Conservation (phyloP, 371 early-diverging fungal species). For the Parasitella parasitica region DNA sequence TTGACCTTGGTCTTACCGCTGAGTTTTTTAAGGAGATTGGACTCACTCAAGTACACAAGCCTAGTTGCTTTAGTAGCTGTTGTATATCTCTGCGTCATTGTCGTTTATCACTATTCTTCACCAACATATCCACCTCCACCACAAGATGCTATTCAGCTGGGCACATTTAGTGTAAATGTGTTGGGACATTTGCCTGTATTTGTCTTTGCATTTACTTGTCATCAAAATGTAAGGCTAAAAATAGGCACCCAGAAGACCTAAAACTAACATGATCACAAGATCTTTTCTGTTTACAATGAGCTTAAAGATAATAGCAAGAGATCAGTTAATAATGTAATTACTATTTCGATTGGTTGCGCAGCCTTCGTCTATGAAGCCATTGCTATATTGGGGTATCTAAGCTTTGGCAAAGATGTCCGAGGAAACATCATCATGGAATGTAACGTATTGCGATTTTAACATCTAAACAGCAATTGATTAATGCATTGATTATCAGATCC, state of each 20-base stretch:
- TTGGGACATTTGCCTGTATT: constrained; percentile 94
- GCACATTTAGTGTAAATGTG: constrained; percentile 61
- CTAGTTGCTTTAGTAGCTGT: not conserved
- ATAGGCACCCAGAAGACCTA: not conserved
- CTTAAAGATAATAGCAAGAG: constrained; percentile 74
- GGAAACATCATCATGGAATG: constrained; percentile 92
- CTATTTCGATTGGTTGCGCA: constrained; percentile 78
- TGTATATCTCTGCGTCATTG: constrained; percentile 69
- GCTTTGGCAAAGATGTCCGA: constrained; percentile 85
- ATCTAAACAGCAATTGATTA: not conserved
- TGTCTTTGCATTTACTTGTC: constrained; percentile 96
- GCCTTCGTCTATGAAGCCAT: constrained; percentile 85
- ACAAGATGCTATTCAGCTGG: constrained; percentile 34
- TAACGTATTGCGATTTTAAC: constrained; percentile 20
- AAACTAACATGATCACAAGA: constrained; percentile 37
- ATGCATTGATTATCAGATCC: constrained; percentile 49
- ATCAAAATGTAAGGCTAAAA: constrained; percentile 58
- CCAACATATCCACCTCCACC: constrained; percentile 48
- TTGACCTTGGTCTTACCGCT: constrained; percentile 70
- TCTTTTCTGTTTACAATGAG: constrained; percentile 94
- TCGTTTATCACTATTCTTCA: constrained; percentile 73
- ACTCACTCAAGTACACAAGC: constrained; percentile 58
- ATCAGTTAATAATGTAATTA: constrained; percentile 67
- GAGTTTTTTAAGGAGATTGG: constrained; percentile 83
- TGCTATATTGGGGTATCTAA: constrained; percentile 93